Evolutionary conservation across 257 asterid genomes (phyloP), one percentile per base, ranked within the genome.

Genomic region (Gentiana macrophylla): DNA sequence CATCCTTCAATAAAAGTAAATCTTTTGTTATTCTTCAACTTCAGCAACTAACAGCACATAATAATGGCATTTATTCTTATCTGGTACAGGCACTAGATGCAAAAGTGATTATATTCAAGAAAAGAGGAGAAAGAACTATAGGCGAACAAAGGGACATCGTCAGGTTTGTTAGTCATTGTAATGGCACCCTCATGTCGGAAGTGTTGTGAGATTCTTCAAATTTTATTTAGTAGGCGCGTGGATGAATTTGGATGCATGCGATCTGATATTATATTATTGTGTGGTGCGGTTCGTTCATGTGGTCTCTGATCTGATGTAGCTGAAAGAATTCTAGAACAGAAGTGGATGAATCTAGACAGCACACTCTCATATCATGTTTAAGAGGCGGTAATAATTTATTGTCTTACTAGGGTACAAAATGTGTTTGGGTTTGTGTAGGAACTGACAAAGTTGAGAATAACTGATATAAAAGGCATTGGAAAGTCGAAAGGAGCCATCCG

Each of bases 111-210:
- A 75, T 91, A 68, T 91, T 91, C 80, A 91, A 91, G 95, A 91
- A 91, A 71, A 91, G 65, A 87, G 95, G 75, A 77, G 98, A 54
- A 91, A 91, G 86, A 91, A 91, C 76, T 91, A 91, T 65, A 77
- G 98, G 70, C 81, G 95, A 75, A 84, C 76, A 8, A 80, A 71
- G 32, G 98, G 98, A 61, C 98, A 91, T 75, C 75, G 98, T 32
- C 98, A 87, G 97, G 98, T 87, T 74, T 56, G 53, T 65, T 13
- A 3, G 12, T 51, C 6, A 32, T 50, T 32, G 34, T 38, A 44
- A 13, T 3, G 35, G 10, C 62, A 37, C 55, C 15, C 36, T 53
- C 37, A 15, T 11, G n/a, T n/a, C n/a, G n/a, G n/a, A n/a, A n/a
- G n/a, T n/a, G n/a, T n/a, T n/a, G n/a, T n/a, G n/a, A n/a, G n/a